phyloP scores from a whole-genome alignment of 768 basidiomycete species.

The Russula vinacea region DNA sequence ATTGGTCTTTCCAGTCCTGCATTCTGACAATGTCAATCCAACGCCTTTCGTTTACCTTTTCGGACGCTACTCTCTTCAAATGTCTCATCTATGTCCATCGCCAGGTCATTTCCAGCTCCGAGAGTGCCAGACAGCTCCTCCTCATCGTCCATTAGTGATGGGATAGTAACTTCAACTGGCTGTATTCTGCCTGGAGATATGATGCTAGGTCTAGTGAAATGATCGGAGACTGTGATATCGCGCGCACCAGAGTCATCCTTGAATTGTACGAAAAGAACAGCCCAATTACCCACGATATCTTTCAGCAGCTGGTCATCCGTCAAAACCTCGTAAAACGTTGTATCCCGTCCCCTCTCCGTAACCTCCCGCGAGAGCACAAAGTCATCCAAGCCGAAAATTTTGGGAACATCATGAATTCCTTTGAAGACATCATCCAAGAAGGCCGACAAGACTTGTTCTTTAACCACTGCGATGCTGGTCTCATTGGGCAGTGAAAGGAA shows the following conservation, averaged over 20 bases:
- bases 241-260: slow-evolving; percentile 58
- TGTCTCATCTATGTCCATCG: slow-evolving; percentile 32
- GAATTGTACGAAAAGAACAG: slow-evolving; percentile 65
- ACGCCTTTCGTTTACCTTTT: slow-evolving; percentile 67
- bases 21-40: slow-evolving; percentile 29
- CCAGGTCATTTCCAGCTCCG: slow-evolving; percentile 11
- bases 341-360: slow-evolving; percentile 50
- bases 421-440: slow-evolving; percentile 48
- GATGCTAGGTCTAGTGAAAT: not conserved
- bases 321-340: slow-evolving; percentile 52
- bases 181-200: slow-evolving; percentile 46
- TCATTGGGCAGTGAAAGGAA: slow-evolving; percentile 55
- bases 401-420: slow-evolving; percentile 39
- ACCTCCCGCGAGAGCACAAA: slow-evolving; percentile 63
- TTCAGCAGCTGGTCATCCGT: slow-evolving; percentile 48
- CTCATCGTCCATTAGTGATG: slow-evolving; percentile 60
- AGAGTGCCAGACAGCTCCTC: slow-evolving; percentile 40
- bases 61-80: slow-evolving; percentile 39
- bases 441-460: slow-evolving; percentile 61
- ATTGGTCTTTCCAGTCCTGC: not conserved
- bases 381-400: slow-evolving; percentile 41
- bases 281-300: slow-evolving; percentile 59
- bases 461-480: slow-evolving; percentile 55
- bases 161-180: slow-evolving; percentile 57
- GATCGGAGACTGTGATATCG: not conserved